These are phyloP conservation scores for Exophiala oligosperma DNA, from an alignment of 2,329 filamentous ascomycete genomes.

Conservation along the genomic window DNA sequence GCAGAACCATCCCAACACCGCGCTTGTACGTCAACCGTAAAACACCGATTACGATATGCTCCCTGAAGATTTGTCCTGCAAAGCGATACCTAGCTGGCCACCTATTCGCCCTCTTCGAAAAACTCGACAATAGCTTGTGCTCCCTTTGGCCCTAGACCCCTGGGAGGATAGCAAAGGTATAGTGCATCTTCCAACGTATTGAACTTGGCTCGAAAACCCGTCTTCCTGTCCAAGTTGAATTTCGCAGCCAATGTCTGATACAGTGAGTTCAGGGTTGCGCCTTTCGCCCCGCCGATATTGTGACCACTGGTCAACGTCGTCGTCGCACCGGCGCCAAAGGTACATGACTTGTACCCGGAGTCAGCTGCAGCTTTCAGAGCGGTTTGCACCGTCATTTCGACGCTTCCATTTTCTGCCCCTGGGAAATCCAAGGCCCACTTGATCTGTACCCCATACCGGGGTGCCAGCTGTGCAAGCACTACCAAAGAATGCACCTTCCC, in stretches of 20 bases:
- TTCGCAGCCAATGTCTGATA: constrained; percentile 73
- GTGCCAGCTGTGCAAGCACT: constrained; percentile 72
- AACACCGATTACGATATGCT: neutral
- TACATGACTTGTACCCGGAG: constrained; percentile 61
- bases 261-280: constrained; percentile 70
- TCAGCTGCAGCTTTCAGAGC: constrained; percentile 57
- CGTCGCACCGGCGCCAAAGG: constrained; percentile 74
- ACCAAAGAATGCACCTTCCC: constrained; percentile 68
- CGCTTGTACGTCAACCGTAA: neutral
- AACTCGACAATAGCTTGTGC: constrained; percentile 75
- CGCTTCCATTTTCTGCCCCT: constrained; percentile 70
- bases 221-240: constrained; percentile 71
- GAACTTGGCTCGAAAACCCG: constrained; percentile 79
- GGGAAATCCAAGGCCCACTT: constrained; percentile 86
- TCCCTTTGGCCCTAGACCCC: constrained; percentile 71
- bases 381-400: constrained; percentile 70
- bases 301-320: constrained; percentile 68
- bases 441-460: constrained; percentile 77
- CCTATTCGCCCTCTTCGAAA: constrained; percentile 57
- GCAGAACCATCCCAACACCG: neutral
- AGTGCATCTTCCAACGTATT: constrained; percentile 73
- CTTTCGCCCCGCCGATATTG: constrained; percentile 70
- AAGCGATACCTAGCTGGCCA: neutral
- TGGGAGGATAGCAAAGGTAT: constrained; percentile 78
- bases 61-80: neutral